A percentile compares a stretch with the other conserved stretches of the same genome.
Conservation (phyloP, 176 grass and related monocot genomes). For the Cocos nucifera region DNA sequence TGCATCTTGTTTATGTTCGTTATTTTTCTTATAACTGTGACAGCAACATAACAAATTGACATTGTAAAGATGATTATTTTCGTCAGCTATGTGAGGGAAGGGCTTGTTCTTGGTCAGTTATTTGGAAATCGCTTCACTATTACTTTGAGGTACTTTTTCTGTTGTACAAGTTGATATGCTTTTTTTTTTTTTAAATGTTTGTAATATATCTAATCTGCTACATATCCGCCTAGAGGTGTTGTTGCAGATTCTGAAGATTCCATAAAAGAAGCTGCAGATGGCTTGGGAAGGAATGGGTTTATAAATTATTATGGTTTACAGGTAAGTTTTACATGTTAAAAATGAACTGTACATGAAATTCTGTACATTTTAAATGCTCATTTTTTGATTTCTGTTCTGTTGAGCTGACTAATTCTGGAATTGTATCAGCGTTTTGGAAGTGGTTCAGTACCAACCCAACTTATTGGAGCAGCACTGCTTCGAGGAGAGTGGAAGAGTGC, state of each 20-base stretch:
- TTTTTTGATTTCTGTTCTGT: not conserved
- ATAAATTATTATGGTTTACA: constrained; percentile 98
- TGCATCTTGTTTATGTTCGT: constrained; percentile 1
- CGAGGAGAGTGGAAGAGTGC: constrained; percentile 92
- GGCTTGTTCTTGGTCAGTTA: constrained; percentile 89
- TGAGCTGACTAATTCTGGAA: not conserved
- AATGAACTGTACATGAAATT: too few relatives aligned
- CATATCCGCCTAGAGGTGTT: constrained; percentile 47
- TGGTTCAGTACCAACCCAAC: constrained; percentile 91
- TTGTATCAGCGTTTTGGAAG: constrained; percentile 82
- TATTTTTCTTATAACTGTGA: constrained; percentile 4
- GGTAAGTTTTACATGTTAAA: constrained; percentile 20
- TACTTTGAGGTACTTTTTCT: constrained; percentile 60
- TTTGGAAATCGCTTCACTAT: constrained; percentile 85
- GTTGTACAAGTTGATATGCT: not conserved
- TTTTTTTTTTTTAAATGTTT: not conserved
- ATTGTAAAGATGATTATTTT: constrained; percentile 23
- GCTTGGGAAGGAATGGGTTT: constrained; percentile 76
- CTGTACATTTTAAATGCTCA: not conserved
- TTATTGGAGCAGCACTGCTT: constrained; percentile 77
- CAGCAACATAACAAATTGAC: constrained; percentile 6
- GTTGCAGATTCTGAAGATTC: constrained; percentile 64
- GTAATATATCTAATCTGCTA: too few relatives aligned
- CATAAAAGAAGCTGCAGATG: constrained; percentile 63
- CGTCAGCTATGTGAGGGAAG: constrained; percentile 80